Evolutionary conservation across 371 early-diverging fungal genomes (phyloP).

Genomic region (Apophysomyces ossiformis): DNA sequence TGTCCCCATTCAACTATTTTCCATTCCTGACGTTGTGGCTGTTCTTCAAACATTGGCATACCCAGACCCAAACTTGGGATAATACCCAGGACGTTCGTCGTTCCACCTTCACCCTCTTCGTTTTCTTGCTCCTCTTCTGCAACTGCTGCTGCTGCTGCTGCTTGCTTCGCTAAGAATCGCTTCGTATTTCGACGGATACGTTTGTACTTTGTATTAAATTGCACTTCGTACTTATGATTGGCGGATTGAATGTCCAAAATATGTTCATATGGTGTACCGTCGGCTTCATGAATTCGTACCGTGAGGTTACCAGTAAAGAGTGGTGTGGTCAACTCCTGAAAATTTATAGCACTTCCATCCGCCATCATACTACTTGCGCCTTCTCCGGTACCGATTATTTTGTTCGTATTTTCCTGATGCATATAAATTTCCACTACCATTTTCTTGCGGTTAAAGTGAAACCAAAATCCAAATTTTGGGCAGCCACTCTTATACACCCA

Average conservation of each 20-base stretch:
- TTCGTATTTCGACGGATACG: constrained; percentile 88
- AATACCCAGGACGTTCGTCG: constrained; percentile 43
- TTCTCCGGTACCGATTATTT: constrained; percentile 2
- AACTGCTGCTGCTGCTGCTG: constrained; percentile 79
- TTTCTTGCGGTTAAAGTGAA: constrained; percentile 90
- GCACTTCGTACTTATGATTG: constrained; percentile 82
- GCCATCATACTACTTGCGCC: constrained; percentile 11
- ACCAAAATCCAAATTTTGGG: constrained; percentile 81
- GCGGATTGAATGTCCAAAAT: constrained; percentile 84
- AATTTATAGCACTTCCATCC: constrained; percentile 24
- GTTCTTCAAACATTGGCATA: constrained; percentile 76
- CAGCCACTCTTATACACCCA: constrained; percentile 92
- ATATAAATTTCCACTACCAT: constrained; percentile 91
- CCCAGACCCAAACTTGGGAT: constrained; percentile 63
- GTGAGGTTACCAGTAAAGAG: constrained; percentile 83
- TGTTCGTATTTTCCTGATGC: constrained; percentile 82
- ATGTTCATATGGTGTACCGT: constrained; percentile 92
- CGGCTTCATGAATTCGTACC: constrained; percentile 92
- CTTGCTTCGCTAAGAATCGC: constrained; percentile 78
- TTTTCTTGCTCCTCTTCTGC: constrained; percentile 68
- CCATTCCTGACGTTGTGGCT: constrained; percentile 75
- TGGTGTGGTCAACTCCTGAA: constrained; percentile 42
- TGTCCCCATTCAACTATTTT: constrained; percentile 83
- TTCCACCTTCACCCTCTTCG: constrained; percentile 65
- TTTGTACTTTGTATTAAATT: constrained; percentile 96